Evolutionary conservation across 192 early-diverging fungal species (phyloP).

Genomic region (Backusella liffmaniae): DNA sequence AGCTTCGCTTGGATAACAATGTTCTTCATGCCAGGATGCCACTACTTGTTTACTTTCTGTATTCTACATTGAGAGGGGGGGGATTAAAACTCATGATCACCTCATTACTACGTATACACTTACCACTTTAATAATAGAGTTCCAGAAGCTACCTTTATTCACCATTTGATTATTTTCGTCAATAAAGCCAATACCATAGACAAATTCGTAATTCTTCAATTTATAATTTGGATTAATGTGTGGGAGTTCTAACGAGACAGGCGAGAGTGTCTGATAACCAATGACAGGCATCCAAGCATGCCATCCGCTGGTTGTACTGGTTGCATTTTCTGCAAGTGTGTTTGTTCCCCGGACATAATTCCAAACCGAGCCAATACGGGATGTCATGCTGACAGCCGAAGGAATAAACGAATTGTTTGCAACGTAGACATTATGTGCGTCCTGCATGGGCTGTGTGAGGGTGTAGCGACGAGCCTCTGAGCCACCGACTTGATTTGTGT

Average conservation of each 20-base stretch:
- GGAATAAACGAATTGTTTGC: slow-evolving; percentile 35
- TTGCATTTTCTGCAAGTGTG: slow-evolving; percentile 8
- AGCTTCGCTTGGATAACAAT: slow-evolving; percentile 79
- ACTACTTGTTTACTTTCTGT: slow-evolving; percentile 32
- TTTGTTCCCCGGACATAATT: neutral
- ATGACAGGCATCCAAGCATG: slow-evolving; percentile 31
- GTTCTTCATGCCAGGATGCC: slow-evolving; percentile 49
- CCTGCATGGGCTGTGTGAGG: slow-evolving; percentile 51
- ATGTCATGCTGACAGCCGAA: slow-evolving; percentile 17
- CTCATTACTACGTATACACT: slow-evolving; percentile 14
- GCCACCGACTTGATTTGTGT: slow-evolving; percentile 31
- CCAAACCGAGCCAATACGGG: slow-evolving; percentile 19
- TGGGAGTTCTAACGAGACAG: slow-evolving; percentile 38
- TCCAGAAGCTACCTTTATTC: slow-evolving; percentile 35
- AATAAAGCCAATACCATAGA: slow-evolving; percentile 41
- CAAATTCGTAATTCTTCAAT: slow-evolving; percentile 23
- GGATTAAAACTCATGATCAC: neutral
- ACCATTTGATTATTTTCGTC: slow-evolving; percentile 2
- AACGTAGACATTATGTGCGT: slow-evolving; percentile 47
- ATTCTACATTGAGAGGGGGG: slow-evolving; percentile 24
- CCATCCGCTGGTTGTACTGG: slow-evolving; percentile 8
- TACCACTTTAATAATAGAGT: slow-evolving; percentile 46
- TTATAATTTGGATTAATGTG: slow-evolving; percentile 38
- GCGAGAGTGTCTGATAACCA: slow-evolving; percentile 11
- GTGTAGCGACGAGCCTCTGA: slow-evolving; percentile 63